Percentiles rank a stretch among this genome's conserved stretches.
Conservation (phyloP, 1,284 basidiomycete genomes). For the Tilletia horrida region DNA sequence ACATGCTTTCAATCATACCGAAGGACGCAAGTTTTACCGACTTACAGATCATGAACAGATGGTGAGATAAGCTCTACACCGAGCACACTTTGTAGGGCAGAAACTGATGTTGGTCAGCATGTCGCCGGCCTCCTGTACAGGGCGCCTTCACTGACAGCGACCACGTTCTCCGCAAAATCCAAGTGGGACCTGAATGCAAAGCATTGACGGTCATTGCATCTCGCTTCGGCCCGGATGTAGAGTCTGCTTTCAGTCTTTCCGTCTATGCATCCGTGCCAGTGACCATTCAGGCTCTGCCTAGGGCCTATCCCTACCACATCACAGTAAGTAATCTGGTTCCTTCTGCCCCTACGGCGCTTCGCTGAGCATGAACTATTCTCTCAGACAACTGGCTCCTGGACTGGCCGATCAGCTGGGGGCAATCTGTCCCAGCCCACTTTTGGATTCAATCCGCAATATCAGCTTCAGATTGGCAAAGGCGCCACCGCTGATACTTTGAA, state of each 20-base stretch:
- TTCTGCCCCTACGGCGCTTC: not conserved
- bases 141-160: conserved; percentile 13
- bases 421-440: conserved; percentile 75
- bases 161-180: conserved; percentile 10
- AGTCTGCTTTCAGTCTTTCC: conserved; percentile 59
- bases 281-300: conserved; percentile 30
- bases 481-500: conserved; percentile 60
- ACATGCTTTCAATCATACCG: conserved; percentile 58
- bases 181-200: not conserved
- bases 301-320: conserved; percentile 27
- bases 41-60: conserved; percentile 16
- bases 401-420: conserved; percentile 73
- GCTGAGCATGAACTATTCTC: not conserved
- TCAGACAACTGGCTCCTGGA: conserved; percentile 57
- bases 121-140: too few species aligned
- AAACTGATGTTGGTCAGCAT: too few species aligned
- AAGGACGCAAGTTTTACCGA: conserved; percentile 5
- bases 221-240: conserved; percentile 36
- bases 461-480: conserved; percentile 64
- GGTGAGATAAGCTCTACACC: not conserved
- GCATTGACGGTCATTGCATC: conserved; percentile 36
- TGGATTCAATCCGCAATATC: conserved; percentile 86
- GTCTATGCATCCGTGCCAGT: conserved; percentile 59
- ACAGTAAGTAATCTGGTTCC: conserved; percentile 20
- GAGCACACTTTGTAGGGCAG: too few species aligned